Conservation (phyloP, 2,329 filamentous ascomycete species). For the Canariomyces notabilis region DNA sequence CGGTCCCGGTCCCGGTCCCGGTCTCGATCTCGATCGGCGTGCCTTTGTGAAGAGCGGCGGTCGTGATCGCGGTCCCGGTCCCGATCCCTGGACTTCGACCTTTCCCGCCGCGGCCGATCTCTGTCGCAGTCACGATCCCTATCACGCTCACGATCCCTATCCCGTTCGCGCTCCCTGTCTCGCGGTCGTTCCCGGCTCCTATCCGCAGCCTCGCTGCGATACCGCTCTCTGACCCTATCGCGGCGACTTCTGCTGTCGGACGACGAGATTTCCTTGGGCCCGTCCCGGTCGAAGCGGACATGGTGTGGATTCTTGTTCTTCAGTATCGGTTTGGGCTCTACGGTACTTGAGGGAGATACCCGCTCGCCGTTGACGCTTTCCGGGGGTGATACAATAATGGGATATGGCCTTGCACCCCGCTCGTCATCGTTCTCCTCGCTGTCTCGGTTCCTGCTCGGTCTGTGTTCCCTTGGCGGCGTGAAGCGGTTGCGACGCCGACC, state of each 20-base stretch:
- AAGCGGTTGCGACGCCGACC: constrained; percentile 4
- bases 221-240: constrained; percentile 29
- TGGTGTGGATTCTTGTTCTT: constrained; percentile 57
- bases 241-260: constrained; percentile 2
- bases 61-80: constrained; percentile 4
- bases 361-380: constrained; percentile 26
- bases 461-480: constrained; percentile 12
- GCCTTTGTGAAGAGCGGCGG: not conserved
- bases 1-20: constrained; percentile 21
- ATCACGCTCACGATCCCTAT: constrained; percentile 29
- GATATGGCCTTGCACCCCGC: constrained; percentile 33
- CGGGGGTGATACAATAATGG: constrained; percentile 38
- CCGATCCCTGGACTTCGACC: constrained; percentile 1
- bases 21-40: not conserved
- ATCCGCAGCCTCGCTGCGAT: constrained; percentile 32
- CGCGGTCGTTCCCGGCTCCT: constrained; percentile 30
- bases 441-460: constrained; percentile 14
- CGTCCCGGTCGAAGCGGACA: constrained; percentile 48
- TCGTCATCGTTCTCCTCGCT: constrained; percentile 23
- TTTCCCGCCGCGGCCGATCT: constrained; percentile 14
- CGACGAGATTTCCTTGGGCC: constrained; percentile 39
- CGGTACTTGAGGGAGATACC: constrained; percentile 32
- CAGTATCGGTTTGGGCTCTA: constrained; percentile 52
- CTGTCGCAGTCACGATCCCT: constrained; percentile 18
- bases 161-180: constrained; percentile 23